Evolutionary conservation across 1,139 yeast genomes (phyloP).

Genomic region (Yamadazyma jaroonii): DNA sequence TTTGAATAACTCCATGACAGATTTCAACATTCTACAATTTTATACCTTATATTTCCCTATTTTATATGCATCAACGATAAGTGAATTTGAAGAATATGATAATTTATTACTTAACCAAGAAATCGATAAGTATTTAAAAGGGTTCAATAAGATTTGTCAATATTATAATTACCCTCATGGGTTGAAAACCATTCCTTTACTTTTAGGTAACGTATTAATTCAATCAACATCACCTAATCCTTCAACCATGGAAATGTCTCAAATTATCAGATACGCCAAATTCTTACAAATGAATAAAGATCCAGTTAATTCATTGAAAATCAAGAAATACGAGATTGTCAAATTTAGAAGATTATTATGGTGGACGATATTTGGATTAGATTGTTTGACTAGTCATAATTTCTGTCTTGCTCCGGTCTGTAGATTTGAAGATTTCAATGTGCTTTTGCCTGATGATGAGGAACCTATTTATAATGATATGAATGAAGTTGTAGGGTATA

Average conservation of each 20-base stretch:
- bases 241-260: slow-evolving; percentile 50
- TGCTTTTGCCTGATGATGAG: slow-evolving; percentile 50
- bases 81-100: slow-evolving; percentile 55
- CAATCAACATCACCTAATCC: slow-evolving; percentile 59
- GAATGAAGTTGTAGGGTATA: slow-evolving; percentile 22
- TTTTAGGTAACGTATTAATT: slow-evolving; percentile 50
- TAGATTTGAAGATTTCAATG: slow-evolving; percentile 53
- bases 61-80: slow-evolving; percentile 51
- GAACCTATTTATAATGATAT: slow-evolving; percentile 29
- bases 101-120: slow-evolving; percentile 47
- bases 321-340: slow-evolving; percentile 45
- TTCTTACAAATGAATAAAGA: slow-evolving; percentile 56
- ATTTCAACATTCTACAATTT: slow-evolving; percentile 41
- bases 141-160: slow-evolving; percentile 47
- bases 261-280: slow-evolving; percentile 52
- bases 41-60: slow-evolving; percentile 49
- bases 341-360: slow-evolving; percentile 55
- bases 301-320: slow-evolving; percentile 49
- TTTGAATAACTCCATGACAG: slow-evolving; percentile 16
- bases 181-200: slow-evolving; percentile 41
- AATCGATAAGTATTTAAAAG: slow-evolving; percentile 45
- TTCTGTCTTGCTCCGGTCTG: slow-evolving; percentile 58
- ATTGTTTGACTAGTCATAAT: slow-evolving; percentile 56
- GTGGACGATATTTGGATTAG: slow-evolving; percentile 66
- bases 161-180: slow-evolving; percentile 55